These are phyloP conservation scores for Pseudopyricularia javanii DNA, from an alignment of 2,329 filamentous ascomycete species.

Conservation along the genomic window DNA sequence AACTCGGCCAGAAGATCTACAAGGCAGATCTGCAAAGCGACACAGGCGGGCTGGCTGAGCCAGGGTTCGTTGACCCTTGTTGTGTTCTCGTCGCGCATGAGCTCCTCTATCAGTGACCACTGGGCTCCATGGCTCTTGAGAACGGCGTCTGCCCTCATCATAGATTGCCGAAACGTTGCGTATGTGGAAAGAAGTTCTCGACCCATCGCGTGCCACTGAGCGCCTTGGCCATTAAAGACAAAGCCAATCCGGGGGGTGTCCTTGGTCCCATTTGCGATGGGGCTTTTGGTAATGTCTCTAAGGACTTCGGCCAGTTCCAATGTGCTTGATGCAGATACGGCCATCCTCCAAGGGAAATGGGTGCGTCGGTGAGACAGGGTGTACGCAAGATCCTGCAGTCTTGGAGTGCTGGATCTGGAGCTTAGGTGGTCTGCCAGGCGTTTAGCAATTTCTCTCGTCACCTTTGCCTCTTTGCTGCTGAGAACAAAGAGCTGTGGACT, in stretches of 20 bases:
- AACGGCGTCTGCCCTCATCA: slow-evolving; percentile 18
- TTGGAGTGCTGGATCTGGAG: too few relatives aligned
- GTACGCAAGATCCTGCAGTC: neutral
- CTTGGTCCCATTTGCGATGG: neutral
- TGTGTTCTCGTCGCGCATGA: too few relatives aligned
- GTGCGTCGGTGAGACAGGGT: neutral
- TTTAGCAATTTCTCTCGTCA: neutral
- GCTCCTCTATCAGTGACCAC: too few relatives aligned
- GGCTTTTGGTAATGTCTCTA: slow-evolving; percentile 1
- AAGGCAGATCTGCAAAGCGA: slow-evolving; percentile 17
- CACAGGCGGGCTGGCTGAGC: slow-evolving; percentile 18
- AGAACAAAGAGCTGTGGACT: neutral
- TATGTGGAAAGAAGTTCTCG: slow-evolving; percentile 9
- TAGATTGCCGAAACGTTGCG: slow-evolving; percentile 17
- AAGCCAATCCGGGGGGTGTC: slow-evolving; percentile 4
- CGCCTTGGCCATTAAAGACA: slow-evolving; percentile 14
- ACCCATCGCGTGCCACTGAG: slow-evolving; percentile 11
- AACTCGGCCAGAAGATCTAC: slow-evolving; percentile 15
- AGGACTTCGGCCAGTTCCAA: neutral
- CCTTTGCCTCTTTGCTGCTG: neutral
- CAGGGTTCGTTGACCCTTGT: too few relatives aligned
- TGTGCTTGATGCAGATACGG: too few relatives aligned
- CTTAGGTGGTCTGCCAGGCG: too few relatives aligned
- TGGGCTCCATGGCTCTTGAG: too few relatives aligned
- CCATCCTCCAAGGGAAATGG: too few relatives aligned